These are phyloP conservation scores for Neurospora crassa DNA, from an alignment of 2,329 filamentous ascomycete genomes.

Conservation along the genomic window DNA sequence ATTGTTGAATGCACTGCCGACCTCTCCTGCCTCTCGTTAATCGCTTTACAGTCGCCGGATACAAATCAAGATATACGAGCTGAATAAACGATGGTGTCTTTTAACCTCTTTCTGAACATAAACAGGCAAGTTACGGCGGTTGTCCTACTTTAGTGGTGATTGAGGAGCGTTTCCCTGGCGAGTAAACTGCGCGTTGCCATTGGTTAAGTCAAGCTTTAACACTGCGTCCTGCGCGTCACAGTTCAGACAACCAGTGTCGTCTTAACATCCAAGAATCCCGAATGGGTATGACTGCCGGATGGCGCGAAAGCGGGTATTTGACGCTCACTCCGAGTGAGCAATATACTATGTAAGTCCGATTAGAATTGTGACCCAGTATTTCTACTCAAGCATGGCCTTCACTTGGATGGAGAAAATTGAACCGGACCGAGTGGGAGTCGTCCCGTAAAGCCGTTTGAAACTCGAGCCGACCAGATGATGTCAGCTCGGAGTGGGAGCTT, in stretches of 20 bases:
- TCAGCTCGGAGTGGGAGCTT: neutral
- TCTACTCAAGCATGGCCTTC: neutral
- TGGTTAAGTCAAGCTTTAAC: neutral
- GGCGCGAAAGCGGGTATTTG: neutral
- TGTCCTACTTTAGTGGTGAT: neutral
- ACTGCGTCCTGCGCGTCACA: neutral
- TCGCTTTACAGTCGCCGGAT: neutral
- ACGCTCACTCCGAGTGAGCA: neutral
- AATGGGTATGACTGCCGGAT: neutral
- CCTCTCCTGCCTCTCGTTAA: neutral
- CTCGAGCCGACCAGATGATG: neutral
- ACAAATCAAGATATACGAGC: neutral
- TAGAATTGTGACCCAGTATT: neutral
- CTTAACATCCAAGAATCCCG: neutral
- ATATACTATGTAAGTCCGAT: neutral
- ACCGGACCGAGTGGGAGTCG: neutral
- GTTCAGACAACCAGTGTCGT: neutral
- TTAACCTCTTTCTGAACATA: neutral
- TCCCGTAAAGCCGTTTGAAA: neutral
- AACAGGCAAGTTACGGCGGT: neutral
- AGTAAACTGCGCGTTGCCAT: neutral
- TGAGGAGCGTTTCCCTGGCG: neutral
- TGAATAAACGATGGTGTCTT: neutral
- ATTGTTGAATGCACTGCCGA: neutral
- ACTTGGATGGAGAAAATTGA: neutral